Evolutionary conservation across 139 green algal genomes (phyloP).

Genomic region (Penium margaritaceum): DNA sequence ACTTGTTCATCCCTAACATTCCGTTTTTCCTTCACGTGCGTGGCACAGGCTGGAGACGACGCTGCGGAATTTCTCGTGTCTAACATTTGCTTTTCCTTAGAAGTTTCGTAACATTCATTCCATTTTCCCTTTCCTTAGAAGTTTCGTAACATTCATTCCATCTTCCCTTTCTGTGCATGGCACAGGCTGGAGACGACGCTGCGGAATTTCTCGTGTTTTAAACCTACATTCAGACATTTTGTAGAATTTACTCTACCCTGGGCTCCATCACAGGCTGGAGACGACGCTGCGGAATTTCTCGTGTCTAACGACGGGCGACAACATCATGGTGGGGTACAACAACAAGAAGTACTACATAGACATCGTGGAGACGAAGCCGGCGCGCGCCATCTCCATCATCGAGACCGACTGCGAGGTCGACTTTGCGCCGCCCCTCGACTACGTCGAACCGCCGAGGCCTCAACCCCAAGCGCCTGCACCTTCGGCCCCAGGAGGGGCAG

Average conservation of each 20-base stretch:
- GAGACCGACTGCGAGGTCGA: constrained; percentile 86
- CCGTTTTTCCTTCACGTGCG: no score
- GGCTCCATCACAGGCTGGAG: constrained; percentile 68
- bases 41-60: constrained; percentile 78
- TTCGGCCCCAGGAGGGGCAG: no score
- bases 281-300: constrained; percentile 77
- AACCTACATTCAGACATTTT: no score
- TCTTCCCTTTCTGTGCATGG: no score
- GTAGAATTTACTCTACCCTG: no score
- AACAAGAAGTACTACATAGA: constrained; percentile 88
- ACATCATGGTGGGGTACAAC: constrained; percentile 91
- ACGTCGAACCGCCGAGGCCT: constrained; percentile 67
- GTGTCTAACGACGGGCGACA: constrained; percentile 71
- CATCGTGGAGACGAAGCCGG: constrained; percentile 73
- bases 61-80: constrained; percentile 75
- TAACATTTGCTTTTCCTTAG: no score
- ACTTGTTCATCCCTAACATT: no score
- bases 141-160: no score
- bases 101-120: no score
- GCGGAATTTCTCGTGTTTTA: constrained; percentile 73
- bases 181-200: constrained; percentile 79
- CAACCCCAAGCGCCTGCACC: not conserved
- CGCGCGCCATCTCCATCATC: constrained; percentile 82
- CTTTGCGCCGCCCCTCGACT: constrained; percentile 95
- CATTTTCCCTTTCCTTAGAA: no score